Conservation (phyloP, 495 filamentous ascomycete species). For the Xylaria scruposa region DNA sequence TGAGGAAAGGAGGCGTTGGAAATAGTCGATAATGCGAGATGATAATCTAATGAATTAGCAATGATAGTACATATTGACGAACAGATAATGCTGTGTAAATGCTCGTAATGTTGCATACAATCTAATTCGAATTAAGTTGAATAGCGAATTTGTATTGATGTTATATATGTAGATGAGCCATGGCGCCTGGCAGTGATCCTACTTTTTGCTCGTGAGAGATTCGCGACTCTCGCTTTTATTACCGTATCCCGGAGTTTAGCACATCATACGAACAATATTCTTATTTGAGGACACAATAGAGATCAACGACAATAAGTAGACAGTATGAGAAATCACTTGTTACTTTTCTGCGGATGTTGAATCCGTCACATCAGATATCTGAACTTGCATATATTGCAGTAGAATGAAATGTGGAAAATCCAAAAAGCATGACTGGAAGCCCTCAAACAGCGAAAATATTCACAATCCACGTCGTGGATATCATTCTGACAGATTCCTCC, state of each 20-base stretch:
- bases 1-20: background rate
- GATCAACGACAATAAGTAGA: background rate
- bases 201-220: background rate
- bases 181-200: background rate
- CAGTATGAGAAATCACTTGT: background rate
- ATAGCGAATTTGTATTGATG: no score
- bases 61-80: background rate
- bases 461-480: background rate
- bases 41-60: background rate
- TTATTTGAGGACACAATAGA: background rate
- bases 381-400: background rate
- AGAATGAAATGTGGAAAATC: background rate
- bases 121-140: background rate
- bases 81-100: background rate
- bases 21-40: background rate
- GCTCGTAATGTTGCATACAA: background rate
- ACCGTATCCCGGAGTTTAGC: background rate
- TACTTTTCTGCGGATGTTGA: background rate
- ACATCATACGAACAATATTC: background rate
- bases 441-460: background rate
- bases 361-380: background rate
- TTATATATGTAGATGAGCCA: background rate
- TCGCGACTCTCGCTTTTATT: background rate
- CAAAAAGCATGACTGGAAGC: background rate
- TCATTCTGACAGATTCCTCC: background rate